Percentiles rank a stretch among this genome's conserved stretches.
These are phyloP conservation scores for Aquilaria yunnanensis DNA, from an alignment of 345 rosid species.

Conservation along the genomic window DNA sequence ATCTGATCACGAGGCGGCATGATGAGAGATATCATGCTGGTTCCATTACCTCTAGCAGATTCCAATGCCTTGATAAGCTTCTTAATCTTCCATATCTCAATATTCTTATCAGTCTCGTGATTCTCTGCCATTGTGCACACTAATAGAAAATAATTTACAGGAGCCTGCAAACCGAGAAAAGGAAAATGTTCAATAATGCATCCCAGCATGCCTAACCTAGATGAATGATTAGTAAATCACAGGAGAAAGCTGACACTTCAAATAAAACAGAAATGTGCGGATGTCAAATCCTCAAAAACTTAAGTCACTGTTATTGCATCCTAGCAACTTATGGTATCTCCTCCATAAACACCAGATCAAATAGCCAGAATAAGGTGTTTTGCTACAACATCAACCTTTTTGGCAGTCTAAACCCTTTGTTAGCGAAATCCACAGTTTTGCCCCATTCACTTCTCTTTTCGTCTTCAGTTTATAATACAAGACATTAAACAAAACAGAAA, in stretches of 20 bases:
- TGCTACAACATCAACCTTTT: too few species aligned
- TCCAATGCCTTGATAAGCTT: slow-evolving; percentile 85
- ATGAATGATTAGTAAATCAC: not conserved
- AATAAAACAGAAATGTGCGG: not conserved
- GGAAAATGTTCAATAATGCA: not conserved
- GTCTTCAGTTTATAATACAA: too few species aligned
- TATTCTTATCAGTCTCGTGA: slow-evolving; percentile 76
- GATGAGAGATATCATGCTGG: slow-evolving; percentile 95
- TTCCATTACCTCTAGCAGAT: slow-evolving; percentile 90
- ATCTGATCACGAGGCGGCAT: slow-evolving; percentile 98
- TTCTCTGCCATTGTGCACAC: slow-evolving; percentile 30
- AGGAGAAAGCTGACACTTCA: not conserved
- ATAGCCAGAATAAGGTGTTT: too few species aligned
- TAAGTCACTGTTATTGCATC: too few species aligned
- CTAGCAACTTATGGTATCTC: too few species aligned
- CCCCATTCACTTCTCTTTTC: too few species aligned
- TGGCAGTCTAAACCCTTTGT: too few species aligned
- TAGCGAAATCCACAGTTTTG: too few species aligned
- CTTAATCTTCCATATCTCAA: slow-evolving; percentile 94
- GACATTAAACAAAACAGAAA: too few species aligned
- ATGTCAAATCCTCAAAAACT: not conserved
- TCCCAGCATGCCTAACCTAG: not conserved
- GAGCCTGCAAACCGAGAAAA: not conserved
- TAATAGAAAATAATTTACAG: not conserved
- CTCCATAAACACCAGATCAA: too few species aligned